phyloP scores from a whole-genome alignment of 371 early-diverging fungal genomes.

The Conidiobolus coronatus region DNA sequence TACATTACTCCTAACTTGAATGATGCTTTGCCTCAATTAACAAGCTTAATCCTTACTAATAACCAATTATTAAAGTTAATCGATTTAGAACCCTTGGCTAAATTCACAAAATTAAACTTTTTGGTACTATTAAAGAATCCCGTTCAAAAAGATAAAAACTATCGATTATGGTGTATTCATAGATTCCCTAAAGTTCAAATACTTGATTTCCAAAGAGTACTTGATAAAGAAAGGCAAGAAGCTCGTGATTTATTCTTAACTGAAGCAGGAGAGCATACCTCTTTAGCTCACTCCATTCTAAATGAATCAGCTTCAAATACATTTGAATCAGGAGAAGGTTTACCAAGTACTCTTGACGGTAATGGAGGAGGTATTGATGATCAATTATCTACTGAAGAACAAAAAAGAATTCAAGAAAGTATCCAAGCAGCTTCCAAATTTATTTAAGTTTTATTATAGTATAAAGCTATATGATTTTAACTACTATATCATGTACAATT shows the following conservation, averaged over 20 bases:
- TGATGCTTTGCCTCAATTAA: constrained; percentile 45
- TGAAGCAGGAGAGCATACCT: constrained; percentile 28
- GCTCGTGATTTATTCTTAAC: constrained; percentile 42
- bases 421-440: neutral
- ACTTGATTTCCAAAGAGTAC: constrained; percentile 60
- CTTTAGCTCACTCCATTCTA: constrained; percentile 29
- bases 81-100: constrained; percentile 49
- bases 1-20: constrained; percentile 38
- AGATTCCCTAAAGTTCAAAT: constrained; percentile 52
- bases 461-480: too few species aligned
- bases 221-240: constrained; percentile 41
- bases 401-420: neutral
- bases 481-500: too few species aligned
- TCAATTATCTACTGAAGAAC: neutral
- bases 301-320: constrained; percentile 29
- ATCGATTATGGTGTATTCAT: constrained; percentile 61
- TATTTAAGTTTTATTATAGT: too few species aligned
- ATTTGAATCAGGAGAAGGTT: constrained; percentile 56
- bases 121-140: constrained; percentile 71
- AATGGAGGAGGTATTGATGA: too few species aligned
- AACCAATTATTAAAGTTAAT: constrained; percentile 61
- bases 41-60: constrained; percentile 59
- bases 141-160: constrained; percentile 49
- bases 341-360: constrained; percentile 11
- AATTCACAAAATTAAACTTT: constrained; percentile 24